phyloP scores from a whole-genome alignment of 305 asterid genomes.

The Fraxinus angustifolia region DNA sequence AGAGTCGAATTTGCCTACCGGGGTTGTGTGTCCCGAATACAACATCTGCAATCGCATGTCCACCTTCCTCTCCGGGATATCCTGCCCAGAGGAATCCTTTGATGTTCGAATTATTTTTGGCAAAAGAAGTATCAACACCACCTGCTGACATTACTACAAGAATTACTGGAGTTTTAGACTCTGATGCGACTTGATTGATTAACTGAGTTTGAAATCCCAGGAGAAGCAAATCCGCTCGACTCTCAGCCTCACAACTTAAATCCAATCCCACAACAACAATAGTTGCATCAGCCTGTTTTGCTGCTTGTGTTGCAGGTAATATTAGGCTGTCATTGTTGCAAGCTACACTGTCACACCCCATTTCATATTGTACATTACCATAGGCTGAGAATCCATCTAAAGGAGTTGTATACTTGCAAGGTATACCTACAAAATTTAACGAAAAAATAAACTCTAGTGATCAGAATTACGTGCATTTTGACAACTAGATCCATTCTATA shows the following conservation, averaged over 20 bases:
- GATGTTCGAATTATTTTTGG: conserved; percentile 26
- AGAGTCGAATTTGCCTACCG: conserved; percentile 6
- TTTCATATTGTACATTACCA: conserved; percentile 15
- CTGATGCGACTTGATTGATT: conserved; percentile 31
- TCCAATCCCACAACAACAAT: conserved; percentile 32
- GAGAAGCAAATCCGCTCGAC: conserved; percentile 25
- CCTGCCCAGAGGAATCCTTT: conserved; percentile 39
- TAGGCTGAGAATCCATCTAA: conserved; percentile 21
- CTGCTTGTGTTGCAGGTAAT: conserved; percentile 27
- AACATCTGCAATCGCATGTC: conserved; percentile 39
- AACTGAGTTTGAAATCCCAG: conserved; percentile 41
- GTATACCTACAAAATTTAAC: conserved; percentile 23
- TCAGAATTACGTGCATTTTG: not conserved
- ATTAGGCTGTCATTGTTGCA: conserved; percentile 30
- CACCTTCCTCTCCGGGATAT: conserved; percentile 49
- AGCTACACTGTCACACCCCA: conserved; percentile 27
- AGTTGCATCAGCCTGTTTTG: conserved; percentile 33
- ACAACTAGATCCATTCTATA: not conserved
- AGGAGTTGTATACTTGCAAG: conserved; percentile 32
- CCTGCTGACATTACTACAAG: conserved; percentile 40
- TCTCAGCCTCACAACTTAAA: conserved; percentile 27
- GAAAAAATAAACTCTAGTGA: not conserved
- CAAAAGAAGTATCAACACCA: conserved; percentile 37
- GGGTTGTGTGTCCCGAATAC: conserved; percentile 42
- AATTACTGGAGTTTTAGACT: conserved; percentile 33